Base-by-base conservation (phyloP, 345 rosid genomes). In the Populus alba region DNA sequence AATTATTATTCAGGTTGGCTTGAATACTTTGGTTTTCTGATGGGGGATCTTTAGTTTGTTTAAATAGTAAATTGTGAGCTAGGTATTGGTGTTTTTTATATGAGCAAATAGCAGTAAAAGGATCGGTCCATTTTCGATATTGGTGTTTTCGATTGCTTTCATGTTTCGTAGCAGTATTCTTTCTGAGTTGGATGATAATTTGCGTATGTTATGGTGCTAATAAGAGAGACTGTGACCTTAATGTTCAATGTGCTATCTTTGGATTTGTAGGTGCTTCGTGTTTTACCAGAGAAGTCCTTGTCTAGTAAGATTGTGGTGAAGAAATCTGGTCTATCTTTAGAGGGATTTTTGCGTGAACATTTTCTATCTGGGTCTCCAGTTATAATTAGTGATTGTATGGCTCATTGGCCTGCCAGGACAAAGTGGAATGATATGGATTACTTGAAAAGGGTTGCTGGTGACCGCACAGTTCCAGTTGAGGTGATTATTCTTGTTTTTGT, bases 401-500 rank as follows among this genome's bases (percentile, higher is more conserved):
- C 88, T 76, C 97, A 96, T 78, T 96, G 99, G 98, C 97, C 99
- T 67, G 98, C 99, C 81, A 86, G 82, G 81, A 80, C 82, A 51
- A 96, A 86, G 89, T 96, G 99, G 99, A 91, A 94, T 75, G 89
- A 92, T 82, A 75, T 94, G 86, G 91, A 89, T 77, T 96, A 96
- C 79, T 89, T 96, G 65, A 88, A 75, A 63, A 70, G 72, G 70
- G 89, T 91, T 77, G 99, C 97, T 74, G 99, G 97, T 80, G 88
- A 90, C 62, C 92, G 98, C 25, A 96, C 98, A 6, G 94, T 96
- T 66, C 99, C 98, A 31, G 98, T 96, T 71, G 99, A 96, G 99
- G 99, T 93, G 87, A 89, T 89, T 83, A 57, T 73, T 74, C 84
- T 71, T 47, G 67, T 68, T 68, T 15, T 57, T 65, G 22, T 80